phyloP scores from a whole-genome alignment of 805 yeast species.

The Candida insectalens region DNA sequence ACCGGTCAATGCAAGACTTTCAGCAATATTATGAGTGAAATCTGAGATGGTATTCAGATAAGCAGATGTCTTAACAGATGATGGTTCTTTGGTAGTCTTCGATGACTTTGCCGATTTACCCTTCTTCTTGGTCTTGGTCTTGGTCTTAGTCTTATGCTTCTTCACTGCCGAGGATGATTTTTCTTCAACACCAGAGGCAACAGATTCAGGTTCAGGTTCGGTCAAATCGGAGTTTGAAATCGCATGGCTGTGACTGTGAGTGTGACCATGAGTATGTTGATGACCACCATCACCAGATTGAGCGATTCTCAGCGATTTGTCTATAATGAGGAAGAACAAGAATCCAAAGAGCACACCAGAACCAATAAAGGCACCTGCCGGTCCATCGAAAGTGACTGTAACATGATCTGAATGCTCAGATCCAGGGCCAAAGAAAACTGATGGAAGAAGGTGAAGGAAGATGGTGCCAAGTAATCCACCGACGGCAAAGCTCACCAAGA shows the following conservation, averaged over 20 bases:
- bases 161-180: slow-evolving; percentile 8
- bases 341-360: slow-evolving; percentile 53
- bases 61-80: slow-evolving; percentile 41
- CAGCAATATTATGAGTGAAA: slow-evolving; percentile 66
- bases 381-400: slow-evolving; percentile 18
- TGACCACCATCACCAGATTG: slow-evolving; percentile 26
- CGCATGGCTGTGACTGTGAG: background rate
- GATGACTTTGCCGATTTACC: background rate
- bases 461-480: slow-evolving; percentile 74
- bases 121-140: background rate
- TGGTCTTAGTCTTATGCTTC: slow-evolving; percentile 10
- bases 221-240: too few relatives aligned
- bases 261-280: slow-evolving; percentile 8
- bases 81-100: slow-evolving; percentile 5
- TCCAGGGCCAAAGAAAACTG: slow-evolving; percentile 47
- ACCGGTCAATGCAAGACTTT: slow-evolving; percentile 67
- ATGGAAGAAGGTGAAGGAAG: slow-evolving; percentile 63
- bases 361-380: slow-evolving; percentile 40
- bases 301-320: slow-evolving; percentile 46
- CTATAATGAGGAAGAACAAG: slow-evolving; percentile 48
- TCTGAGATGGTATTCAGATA: slow-evolving; percentile 62
- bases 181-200: slow-evolving; percentile 4
- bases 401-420: slow-evolving; percentile 4
- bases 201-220: background rate
- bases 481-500: slow-evolving; percentile 61